Conservation (phyloP, 148 eudicot species). For the Spergularia bocconei region DNA sequence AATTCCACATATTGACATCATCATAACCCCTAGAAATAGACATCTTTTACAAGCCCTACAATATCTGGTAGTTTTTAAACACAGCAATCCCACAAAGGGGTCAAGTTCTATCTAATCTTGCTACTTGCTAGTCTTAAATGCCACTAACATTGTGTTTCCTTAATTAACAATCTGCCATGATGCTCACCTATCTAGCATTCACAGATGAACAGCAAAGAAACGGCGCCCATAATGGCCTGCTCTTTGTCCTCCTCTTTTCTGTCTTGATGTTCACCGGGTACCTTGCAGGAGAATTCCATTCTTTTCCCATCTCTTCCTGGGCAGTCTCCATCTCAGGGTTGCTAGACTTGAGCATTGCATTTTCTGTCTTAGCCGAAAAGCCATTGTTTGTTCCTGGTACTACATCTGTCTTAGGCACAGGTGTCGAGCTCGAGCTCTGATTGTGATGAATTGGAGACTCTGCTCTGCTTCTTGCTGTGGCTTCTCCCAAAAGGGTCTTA, state of each 20-base stretch:
- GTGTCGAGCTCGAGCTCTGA: conserved; percentile 21
- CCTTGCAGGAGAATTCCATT: conserved; percentile 74
- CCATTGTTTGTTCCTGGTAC: conserved; percentile 22
- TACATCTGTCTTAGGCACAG: conserved; percentile 31
- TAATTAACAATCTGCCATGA: background rate
- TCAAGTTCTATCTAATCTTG: conserved; percentile 1
- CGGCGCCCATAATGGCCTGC: conserved; percentile 55
- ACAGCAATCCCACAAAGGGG: conserved; percentile 8
- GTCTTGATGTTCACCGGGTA: conserved; percentile 57
- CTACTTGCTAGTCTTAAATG: background rate
- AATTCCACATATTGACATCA: no score
- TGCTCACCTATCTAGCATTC: conserved; percentile 35
- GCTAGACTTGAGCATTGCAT: conserved; percentile 19
- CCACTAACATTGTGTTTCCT: background rate
- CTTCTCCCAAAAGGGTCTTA: conserved; percentile 64
- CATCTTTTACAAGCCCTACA: conserved; percentile 15
- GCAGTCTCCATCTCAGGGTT: conserved; percentile 11
- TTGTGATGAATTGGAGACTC: conserved; percentile 39
- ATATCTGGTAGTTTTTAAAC: conserved; percentile 10
- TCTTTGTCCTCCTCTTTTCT: conserved; percentile 51
- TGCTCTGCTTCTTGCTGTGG: conserved; percentile 31
- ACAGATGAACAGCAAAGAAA: conserved; percentile 78
- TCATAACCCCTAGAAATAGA: conserved; percentile 11
- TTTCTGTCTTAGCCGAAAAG: conserved; percentile 26
- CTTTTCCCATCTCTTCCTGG: conserved; percentile 38